phyloP scores from a whole-genome alignment of 2,329 filamentous ascomycete genomes.

The Diplodia mutila region DNA sequence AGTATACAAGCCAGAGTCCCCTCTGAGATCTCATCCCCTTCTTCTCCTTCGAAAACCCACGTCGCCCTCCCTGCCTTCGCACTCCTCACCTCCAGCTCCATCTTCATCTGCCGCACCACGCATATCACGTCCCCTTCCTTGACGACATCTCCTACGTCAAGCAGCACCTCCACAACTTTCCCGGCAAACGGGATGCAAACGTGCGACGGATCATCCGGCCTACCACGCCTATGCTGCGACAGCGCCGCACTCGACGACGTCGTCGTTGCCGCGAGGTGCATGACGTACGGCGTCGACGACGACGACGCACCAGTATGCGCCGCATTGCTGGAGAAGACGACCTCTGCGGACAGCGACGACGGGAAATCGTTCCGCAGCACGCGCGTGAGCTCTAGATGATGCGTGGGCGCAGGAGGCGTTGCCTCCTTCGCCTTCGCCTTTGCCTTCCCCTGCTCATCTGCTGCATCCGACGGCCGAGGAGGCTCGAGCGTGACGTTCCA shows the following conservation, averaged over 20 bases:
- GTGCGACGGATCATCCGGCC: slow-evolving; percentile 55
- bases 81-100: slow-evolving; percentile 66
- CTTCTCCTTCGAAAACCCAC: slow-evolving; percentile 59
- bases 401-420: slow-evolving; percentile 34
- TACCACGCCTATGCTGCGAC: slow-evolving; percentile 53
- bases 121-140: slow-evolving; percentile 58
- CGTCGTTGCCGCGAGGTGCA: slow-evolving; percentile 51
- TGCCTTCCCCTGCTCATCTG: background rate
- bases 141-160: slow-evolving; percentile 59
- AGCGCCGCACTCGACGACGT: slow-evolving; percentile 45
- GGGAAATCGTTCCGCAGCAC: slow-evolving; percentile 66
- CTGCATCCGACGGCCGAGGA: too few relatives aligned
- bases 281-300: slow-evolving; percentile 45
- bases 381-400: slow-evolving; percentile 59
- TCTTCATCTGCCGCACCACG: slow-evolving; percentile 70
- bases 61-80: slow-evolving; percentile 52
- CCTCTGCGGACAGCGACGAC: slow-evolving; percentile 56
- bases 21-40: slow-evolving; percentile 60
- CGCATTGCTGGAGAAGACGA: slow-evolving; percentile 45
- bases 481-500: slow-evolving; percentile 58
- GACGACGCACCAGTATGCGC: slow-evolving; percentile 32
- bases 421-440: background rate
- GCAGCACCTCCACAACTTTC: slow-evolving; percentile 62
- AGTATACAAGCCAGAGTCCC: slow-evolving; percentile 58
- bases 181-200: slow-evolving; percentile 62